phyloP scores from a whole-genome alignment of 2,329 filamentous ascomycete species.

The Coniella lustricola region DNA sequence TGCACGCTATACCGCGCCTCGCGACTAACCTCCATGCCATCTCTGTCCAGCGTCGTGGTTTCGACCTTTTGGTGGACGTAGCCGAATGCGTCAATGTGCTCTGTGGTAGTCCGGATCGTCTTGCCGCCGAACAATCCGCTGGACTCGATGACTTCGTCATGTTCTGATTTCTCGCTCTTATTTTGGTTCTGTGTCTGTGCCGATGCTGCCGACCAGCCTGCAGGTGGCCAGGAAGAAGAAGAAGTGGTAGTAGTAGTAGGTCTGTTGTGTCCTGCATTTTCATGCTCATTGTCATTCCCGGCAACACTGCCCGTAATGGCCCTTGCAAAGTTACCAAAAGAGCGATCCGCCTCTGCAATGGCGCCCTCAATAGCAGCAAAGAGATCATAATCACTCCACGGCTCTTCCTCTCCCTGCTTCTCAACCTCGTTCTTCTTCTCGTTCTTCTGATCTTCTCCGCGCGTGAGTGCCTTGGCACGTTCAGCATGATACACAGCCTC shows the following conservation, averaged over 20 bases:
- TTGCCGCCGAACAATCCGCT: conserved; percentile 20
- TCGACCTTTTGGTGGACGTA: conserved; percentile 36
- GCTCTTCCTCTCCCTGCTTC: conserved; percentile 15
- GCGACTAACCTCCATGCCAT: conserved; percentile 34
- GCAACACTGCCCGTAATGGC: conserved; percentile 18
- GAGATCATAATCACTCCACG: conserved; percentile 35
- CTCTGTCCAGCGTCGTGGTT: conserved; percentile 32
- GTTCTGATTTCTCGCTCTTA: neutral
- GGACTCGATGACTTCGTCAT: conserved; percentile 17
- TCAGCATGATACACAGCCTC: neutral
- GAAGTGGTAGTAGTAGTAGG: neutral
- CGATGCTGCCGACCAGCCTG: neutral
- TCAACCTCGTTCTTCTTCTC: neutral
- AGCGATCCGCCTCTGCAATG: conserved; percentile 30
- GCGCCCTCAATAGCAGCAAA: conserved; percentile 31
- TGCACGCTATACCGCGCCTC: conserved; percentile 28
- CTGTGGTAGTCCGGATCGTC: conserved; percentile 31
- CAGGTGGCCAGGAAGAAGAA: neutral
- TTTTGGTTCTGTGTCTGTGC: too few species aligned
- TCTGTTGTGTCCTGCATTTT: too few species aligned
- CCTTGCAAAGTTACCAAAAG: conserved; percentile 35
- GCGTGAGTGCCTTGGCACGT: neutral
- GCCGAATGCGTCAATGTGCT: conserved; percentile 37
- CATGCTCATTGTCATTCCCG: neutral
- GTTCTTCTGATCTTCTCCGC: too few species aligned